Base-by-base conservation (phyloP, 345 rosid species). In the Camelina laxa region DNA sequence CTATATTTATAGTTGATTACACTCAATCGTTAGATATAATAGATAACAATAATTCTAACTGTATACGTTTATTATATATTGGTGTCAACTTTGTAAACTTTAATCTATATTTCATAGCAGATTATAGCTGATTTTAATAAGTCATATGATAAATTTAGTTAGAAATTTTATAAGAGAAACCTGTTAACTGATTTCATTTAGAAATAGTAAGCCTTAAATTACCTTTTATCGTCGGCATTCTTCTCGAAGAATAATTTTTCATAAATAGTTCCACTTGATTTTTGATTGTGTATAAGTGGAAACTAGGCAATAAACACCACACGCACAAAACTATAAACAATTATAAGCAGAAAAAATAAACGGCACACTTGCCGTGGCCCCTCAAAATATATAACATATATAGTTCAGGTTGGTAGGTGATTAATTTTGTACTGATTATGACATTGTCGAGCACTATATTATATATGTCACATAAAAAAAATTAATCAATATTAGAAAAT, bases 401-500 rank as follows among this genome's bases (percentile, higher is more conserved):
- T 64, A 77, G 67, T 77, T 70, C 72, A 71, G 72, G 76, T 71
- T 70, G 80, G 61, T 77, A 70, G 67, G 38, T 57, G 67, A 70
- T 56, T 77, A 64, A 39, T 58, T 65, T 65, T 77, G 67, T 15
- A 31, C 54, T 71, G 80, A 71, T 65, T 65, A 71, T 31, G 72
- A 71, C 68, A 57, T 77, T 77, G 41, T 77, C 76, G 62, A 76
- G 67, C 80, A 77, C 67, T 70, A 70, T 44, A 45, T 47, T 31
- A 33, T 33, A 33, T 33, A 6, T 8, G 36, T 33, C 7, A 30
- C 6, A 60, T 39, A 35, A 63, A 44, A 55, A 38, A 3, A 15
- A 33, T 4, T 39, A 64, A 65, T 41, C 20, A 6, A 20, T 64
- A 35, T 63, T 57, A 16, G 17, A 36, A 51, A 15, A 12, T 17